phyloP scores from a whole-genome alignment of 345 rosid genomes.

The Aquilaria yunnanensis region DNA sequence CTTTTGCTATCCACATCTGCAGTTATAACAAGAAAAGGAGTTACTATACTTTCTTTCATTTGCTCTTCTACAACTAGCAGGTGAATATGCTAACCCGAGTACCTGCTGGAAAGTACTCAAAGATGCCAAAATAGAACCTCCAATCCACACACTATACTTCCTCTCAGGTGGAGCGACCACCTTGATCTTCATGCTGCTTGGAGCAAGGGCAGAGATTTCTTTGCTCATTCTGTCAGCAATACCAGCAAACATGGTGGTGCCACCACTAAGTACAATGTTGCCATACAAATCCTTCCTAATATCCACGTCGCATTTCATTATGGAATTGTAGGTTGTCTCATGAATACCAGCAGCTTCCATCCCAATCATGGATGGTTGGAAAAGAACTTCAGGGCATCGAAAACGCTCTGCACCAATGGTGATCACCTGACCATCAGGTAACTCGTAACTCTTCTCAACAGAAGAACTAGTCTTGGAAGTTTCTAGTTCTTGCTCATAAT shows the following conservation, averaged over 20 bases:
- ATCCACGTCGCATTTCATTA: slow-evolving; percentile 69
- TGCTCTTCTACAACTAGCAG: background rate
- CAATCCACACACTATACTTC: slow-evolving; percentile 72
- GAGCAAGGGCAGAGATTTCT: slow-evolving; percentile 65
- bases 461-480: slow-evolving; percentile 52
- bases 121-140: slow-evolving; percentile 70
- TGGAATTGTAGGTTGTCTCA: slow-evolving; percentile 66
- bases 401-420: slow-evolving; percentile 63
- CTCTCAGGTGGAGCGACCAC: slow-evolving; percentile 78
- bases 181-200: slow-evolving; percentile 69
- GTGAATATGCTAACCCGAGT: background rate
- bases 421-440: slow-evolving; percentile 70
- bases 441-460: slow-evolving; percentile 64
- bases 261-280: slow-evolving; percentile 67
- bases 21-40: background rate
- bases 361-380: slow-evolving; percentile 63
- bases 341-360: slow-evolving; percentile 71
- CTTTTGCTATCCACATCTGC: slow-evolving; percentile 61
- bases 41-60: background rate
- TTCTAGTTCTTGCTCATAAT: slow-evolving; percentile 61
- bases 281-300: slow-evolving; percentile 71
- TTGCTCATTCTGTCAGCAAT: slow-evolving; percentile 75
- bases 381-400: slow-evolving; percentile 65
- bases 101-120: slow-evolving; percentile 78
- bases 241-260: slow-evolving; percentile 67